phyloP scores from a whole-genome alignment of 2,329 filamentous ascomycete species.

The Coniella vitis region DNA sequence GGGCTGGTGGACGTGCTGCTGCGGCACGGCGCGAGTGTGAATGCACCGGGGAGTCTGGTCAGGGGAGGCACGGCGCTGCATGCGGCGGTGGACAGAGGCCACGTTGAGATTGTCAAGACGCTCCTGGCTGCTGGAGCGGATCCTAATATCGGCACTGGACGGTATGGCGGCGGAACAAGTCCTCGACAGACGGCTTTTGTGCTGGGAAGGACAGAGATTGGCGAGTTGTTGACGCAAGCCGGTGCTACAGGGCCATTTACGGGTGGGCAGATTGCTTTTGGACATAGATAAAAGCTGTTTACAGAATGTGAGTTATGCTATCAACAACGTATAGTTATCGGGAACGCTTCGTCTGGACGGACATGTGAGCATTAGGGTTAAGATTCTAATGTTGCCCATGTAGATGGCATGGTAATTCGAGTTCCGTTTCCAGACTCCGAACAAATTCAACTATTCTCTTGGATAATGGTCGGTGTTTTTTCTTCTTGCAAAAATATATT shows the following conservation, averaged over 20 bases:
- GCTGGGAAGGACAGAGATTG: conserved; percentile 3
- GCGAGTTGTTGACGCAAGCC: not conserved
- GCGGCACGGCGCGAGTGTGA: conserved; percentile 18
- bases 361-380: too few species aligned
- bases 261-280: not conserved
- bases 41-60: conserved; percentile 19
- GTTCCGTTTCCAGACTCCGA: too few species aligned
- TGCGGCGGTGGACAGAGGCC: conserved; percentile 16
- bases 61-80: conserved; percentile 18
- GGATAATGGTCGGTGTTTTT: too few species aligned
- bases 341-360: too few species aligned
- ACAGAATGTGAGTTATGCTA: too few species aligned
- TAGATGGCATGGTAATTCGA: too few species aligned
- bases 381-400: too few species aligned
- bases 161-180: conserved; percentile 3
- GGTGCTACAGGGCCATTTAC: not conserved
- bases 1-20: conserved; percentile 22
- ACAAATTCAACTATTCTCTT: too few species aligned
- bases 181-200: conserved; percentile 12
- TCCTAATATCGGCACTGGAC: not conserved
- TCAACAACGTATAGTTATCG: too few species aligned
- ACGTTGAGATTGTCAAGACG: conserved; percentile 13
- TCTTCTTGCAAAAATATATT: too few species aligned
- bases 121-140: conserved; percentile 17
- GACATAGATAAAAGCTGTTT: too few species aligned